Conservation (phyloP, 2,329 filamentous ascomycete species). For the Colletotrichum sp. region DNA sequence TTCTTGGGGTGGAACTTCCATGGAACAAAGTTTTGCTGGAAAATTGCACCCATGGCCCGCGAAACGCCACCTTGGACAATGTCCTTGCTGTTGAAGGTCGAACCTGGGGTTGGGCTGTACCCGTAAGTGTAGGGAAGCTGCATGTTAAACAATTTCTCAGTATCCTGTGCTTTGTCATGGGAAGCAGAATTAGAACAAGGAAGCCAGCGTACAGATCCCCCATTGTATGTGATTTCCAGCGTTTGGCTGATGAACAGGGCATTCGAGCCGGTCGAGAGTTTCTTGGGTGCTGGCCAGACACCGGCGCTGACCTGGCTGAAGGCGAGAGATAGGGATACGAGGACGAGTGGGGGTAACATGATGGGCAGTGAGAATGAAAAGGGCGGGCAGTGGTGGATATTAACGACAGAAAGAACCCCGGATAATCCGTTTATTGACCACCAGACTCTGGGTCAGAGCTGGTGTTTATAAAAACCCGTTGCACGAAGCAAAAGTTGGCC, state of each 20-base stretch:
- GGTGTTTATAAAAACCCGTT: background rate
- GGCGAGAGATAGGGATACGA: constrained; percentile 44
- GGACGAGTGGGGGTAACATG: constrained; percentile 36
- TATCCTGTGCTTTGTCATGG: constrained; percentile 24
- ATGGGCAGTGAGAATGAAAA: background rate
- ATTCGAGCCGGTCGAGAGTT: constrained; percentile 55
- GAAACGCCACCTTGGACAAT: constrained; percentile 62
- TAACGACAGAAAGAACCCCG: background rate
- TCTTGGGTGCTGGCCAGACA: constrained; percentile 62
- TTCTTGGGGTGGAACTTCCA: constrained; percentile 77
- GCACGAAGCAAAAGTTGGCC: background rate
- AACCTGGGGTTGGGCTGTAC: constrained; percentile 43
- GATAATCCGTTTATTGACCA: background rate
- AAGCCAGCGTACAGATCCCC: constrained; percentile 57
- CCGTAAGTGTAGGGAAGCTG: constrained; percentile 56
- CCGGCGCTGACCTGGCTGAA: constrained; percentile 48
- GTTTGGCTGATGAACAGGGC: constrained; percentile 58
- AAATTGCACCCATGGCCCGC: constrained; percentile 68
- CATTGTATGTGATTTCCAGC: constrained; percentile 64
- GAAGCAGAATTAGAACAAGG: constrained; percentile 30
- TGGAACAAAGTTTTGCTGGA: constrained; percentile 73
- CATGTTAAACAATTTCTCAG: constrained; percentile 37
- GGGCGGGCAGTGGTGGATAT: background rate
- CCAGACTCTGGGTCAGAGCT: background rate
- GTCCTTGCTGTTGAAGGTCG: constrained; percentile 51